Percentiles rank a stretch among this genome's conserved stretches.
Evolutionary conservation across 2,329 filamentous ascomycete genomes (phyloP).

Genomic region (Drechslerella dactyloides): DNA sequence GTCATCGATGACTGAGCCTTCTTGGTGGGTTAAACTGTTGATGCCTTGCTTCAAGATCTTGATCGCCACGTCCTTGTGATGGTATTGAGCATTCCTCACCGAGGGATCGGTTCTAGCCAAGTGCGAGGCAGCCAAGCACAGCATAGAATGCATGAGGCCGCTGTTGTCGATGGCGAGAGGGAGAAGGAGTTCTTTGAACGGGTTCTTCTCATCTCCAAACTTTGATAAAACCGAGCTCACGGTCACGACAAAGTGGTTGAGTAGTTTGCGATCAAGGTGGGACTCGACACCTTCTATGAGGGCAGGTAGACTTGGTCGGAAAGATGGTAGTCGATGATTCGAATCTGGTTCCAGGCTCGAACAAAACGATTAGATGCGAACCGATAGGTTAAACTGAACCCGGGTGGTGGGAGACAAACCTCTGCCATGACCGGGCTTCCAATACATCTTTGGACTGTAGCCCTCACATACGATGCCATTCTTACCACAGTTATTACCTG

Average conservation of each 20-base stretch:
- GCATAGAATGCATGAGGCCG: constrained; percentile 87
- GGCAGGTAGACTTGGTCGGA: constrained; percentile 50
- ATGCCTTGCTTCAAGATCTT: constrained; percentile 47
- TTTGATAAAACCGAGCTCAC: constrained; percentile 82
- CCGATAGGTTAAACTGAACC: constrained; percentile 56
- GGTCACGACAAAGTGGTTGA: constrained; percentile 80
- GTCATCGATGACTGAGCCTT: constrained; percentile 61
- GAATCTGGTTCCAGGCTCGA: constrained; percentile 9
- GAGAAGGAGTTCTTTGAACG: constrained; percentile 82
- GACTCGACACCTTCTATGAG: constrained; percentile 84
- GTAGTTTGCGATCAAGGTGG: constrained; percentile 76
- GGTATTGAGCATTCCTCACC: constrained; percentile 64
- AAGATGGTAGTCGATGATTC: constrained; percentile 29
- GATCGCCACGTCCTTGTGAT: constrained; percentile 61
- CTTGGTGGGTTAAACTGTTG: constrained; percentile 33
- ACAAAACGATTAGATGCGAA: constrained; percentile 27
- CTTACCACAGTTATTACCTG: constrained; percentile 87
- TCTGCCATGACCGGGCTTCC: constrained; percentile 85
- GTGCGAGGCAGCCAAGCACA: constrained; percentile 82
- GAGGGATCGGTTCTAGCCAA: constrained; percentile 64
- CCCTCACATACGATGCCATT: constrained; percentile 91
- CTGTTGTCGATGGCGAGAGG: constrained; percentile 80
- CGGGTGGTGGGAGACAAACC: constrained; percentile 55
- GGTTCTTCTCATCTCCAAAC: constrained; percentile 79
- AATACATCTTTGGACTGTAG: constrained; percentile 83